A percentile compares a stretch with the other conserved stretches of the same genome.
Conservation (phyloP, 352 stramenopile genomes). For the Phytopythium kandeliae region DNA sequence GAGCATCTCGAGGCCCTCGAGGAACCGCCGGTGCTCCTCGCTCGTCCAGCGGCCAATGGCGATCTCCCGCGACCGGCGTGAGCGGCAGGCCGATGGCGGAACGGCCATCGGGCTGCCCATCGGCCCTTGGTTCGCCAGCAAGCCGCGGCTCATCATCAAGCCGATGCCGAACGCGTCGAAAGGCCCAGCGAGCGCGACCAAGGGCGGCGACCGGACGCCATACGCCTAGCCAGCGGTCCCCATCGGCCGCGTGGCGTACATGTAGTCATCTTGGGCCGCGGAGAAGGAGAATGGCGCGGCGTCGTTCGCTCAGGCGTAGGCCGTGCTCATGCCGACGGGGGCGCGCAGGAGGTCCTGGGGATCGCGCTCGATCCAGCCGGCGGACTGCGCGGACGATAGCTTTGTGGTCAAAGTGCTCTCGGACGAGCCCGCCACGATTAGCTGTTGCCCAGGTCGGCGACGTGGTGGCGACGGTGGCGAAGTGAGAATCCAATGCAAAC, state of each 20-base stretch:
- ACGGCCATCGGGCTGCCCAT: conserved; percentile 5
- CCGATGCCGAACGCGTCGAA: background rate
- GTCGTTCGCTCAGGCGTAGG: background rate
- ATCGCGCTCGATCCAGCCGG: background rate
- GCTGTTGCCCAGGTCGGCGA: too few relatives aligned
- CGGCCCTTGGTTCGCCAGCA: background rate
- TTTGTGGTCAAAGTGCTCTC: too few relatives aligned
- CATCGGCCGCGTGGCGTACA: background rate
- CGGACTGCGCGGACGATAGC: too few relatives aligned
- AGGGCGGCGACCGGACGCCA: background rate
- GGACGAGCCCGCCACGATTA: too few relatives aligned
- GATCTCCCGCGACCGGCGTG: conserved; percentile 39
- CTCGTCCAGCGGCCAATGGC: conserved; percentile 70
- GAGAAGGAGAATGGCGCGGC: background rate
- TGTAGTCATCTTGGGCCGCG: background rate
- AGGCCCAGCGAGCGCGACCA: background rate
- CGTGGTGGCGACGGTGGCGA: too few relatives aligned
- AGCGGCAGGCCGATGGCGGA: background rate
- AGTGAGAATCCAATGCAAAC: too few relatives aligned
- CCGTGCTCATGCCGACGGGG: too few relatives aligned
- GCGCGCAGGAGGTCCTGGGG: conserved; percentile 1
- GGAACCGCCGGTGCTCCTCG: conserved; percentile 71
- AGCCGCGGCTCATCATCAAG: background rate
- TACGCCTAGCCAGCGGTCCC: background rate
- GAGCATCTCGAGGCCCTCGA: conserved; percentile 79